A percentile compares a stretch with the other conserved stretches of the same genome.
phyloP scores from a whole-genome alignment of 257 asterid genomes.

The Solanum pimpinellifolium region DNA sequence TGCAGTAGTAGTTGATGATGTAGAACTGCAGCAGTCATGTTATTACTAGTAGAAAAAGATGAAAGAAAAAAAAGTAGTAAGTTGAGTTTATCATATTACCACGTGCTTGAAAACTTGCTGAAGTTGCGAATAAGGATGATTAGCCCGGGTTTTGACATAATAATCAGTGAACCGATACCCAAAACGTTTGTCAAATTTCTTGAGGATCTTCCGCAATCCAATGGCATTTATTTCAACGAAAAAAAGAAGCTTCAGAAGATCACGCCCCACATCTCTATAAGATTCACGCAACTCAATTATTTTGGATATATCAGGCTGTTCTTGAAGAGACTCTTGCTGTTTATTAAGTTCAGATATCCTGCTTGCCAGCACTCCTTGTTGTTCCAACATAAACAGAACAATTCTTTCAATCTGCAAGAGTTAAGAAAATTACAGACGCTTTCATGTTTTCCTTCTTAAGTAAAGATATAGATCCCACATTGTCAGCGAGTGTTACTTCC shows the following conservation, averaged over 20 bases:
- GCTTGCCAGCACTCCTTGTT: slow-evolving; percentile 80
- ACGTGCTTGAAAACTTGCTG: slow-evolving; percentile 98
- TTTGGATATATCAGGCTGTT: slow-evolving; percentile 75
- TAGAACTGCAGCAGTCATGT: neutral
- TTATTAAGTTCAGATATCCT: slow-evolving; percentile 61
- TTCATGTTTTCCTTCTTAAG: neutral
- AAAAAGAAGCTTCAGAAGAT: slow-evolving; percentile 77
- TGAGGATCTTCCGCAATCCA: slow-evolving; percentile 89
- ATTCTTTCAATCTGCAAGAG: slow-evolving; percentile 75
- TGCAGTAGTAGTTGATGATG: neutral
- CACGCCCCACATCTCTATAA: slow-evolving; percentile 77
- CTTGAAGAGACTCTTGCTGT: slow-evolving; percentile 56
- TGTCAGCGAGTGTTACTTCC: neutral
- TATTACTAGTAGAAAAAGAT: neutral
- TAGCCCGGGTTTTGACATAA: slow-evolving; percentile 92
- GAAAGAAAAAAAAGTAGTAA: neutral
- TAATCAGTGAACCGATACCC: slow-evolving; percentile 87
- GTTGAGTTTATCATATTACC: slow-evolving; percentile 40
- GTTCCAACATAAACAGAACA: slow-evolving; percentile 89
- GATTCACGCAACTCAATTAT: slow-evolving; percentile 71
- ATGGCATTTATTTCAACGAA: slow-evolving; percentile 87
- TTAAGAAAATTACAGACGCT: neutral
- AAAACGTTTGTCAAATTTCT: slow-evolving; percentile 90
- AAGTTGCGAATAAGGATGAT: slow-evolving; percentile 98
- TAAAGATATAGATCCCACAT: neutral